Percentiles rank a stretch among this genome's conserved stretches.
Evolutionary conservation across 2,329 filamentous ascomycete genomes (phyloP).

Genomic region (Sordariomycetes sp.): DNA sequence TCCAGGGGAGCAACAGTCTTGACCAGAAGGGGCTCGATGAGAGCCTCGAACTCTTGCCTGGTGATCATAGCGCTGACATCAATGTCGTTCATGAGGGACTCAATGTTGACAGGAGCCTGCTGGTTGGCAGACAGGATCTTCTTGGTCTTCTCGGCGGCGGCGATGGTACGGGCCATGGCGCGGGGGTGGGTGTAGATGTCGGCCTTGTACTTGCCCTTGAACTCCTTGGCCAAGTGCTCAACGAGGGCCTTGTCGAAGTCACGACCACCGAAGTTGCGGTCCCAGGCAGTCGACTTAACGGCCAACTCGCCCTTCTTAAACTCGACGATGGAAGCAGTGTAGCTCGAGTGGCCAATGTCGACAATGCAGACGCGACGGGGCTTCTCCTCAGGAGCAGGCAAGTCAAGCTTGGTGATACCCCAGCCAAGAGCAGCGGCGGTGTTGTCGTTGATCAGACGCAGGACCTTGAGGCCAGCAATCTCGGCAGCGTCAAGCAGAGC

Average conservation of each 20-base stretch:
- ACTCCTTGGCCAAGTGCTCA: slow-evolving; percentile 91
- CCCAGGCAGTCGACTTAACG: slow-evolving; percentile 86
- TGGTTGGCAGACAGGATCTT: slow-evolving; percentile 96
- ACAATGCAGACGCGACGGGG: slow-evolving; percentile 84
- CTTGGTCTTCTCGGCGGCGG: slow-evolving; percentile 94
- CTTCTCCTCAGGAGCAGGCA: slow-evolving; percentile 82
- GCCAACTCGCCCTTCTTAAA: slow-evolving; percentile 95
- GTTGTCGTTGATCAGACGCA: slow-evolving; percentile 95
- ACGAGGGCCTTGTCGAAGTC: slow-evolving; percentile 94
- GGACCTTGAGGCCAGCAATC: slow-evolving; percentile 84
- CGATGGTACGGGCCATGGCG: slow-evolving; percentile 76
- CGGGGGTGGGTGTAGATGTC: slow-evolving; percentile 88
- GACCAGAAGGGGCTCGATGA: slow-evolving; percentile 75
- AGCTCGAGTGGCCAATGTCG: slow-evolving; percentile 95
- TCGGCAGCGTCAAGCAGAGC: slow-evolving; percentile 85
- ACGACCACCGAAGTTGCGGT: slow-evolving; percentile 93
- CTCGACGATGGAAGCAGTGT: slow-evolving; percentile 88
- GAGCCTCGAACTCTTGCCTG: slow-evolving; percentile 85
- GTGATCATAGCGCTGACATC: slow-evolving; percentile 86
- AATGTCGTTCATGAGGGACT: slow-evolving; percentile 96
- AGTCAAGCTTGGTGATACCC: slow-evolving; percentile 95
- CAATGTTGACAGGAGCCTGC: slow-evolving; percentile 86
- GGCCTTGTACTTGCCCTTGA: slow-evolving; percentile 96
- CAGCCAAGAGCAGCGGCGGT: slow-evolving; percentile 93
- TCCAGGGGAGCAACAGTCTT: slow-evolving; percentile 69